Conservation (phyloP, 176 grass and related monocot genomes). For the Carex myosuroides region DNA sequence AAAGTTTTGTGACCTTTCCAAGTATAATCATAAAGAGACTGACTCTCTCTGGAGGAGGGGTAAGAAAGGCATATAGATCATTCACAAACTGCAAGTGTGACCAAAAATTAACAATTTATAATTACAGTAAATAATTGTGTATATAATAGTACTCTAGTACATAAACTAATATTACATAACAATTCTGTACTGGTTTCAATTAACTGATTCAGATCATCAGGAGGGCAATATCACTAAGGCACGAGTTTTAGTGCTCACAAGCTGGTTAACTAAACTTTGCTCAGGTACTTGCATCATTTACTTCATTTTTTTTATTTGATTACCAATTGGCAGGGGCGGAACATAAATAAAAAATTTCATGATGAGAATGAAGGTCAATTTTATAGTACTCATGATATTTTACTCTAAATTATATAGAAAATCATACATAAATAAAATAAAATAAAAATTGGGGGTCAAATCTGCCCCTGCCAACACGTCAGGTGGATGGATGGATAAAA, state of each 20-base stretch:
- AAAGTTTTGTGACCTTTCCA: constrained; percentile 9
- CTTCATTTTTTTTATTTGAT: not conserved
- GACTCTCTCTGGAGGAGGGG: constrained; percentile 12
- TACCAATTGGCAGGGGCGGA: too few species aligned
- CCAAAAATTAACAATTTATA: not conserved
- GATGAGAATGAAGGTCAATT: too few species aligned
- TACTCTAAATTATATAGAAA: too few species aligned
- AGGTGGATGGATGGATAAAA: not conserved
- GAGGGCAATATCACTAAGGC: not conserved
- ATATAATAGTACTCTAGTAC: not conserved
- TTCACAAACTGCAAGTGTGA: constrained; percentile 15
- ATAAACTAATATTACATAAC: not conserved
- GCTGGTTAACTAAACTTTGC: not conserved
- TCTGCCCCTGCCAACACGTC: not conserved
- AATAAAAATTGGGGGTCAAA: too few species aligned
- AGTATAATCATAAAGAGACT: constrained; percentile 11
- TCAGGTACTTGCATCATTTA: not conserved
- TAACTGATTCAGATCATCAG: not conserved
- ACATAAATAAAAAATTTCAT: too few species aligned
- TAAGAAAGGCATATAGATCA: constrained; percentile 22
- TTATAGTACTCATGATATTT: too few species aligned
- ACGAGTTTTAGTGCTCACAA: not conserved
- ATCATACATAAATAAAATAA: too few species aligned
- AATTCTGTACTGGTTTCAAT: not conserved
- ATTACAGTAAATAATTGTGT: not conserved